Percentiles rank a stretch among this genome's conserved stretches.
Evolutionary conservation across 2,329 filamentous ascomycete species (phyloP).

Genomic region (Teratosphaeria gauchensis): DNA sequence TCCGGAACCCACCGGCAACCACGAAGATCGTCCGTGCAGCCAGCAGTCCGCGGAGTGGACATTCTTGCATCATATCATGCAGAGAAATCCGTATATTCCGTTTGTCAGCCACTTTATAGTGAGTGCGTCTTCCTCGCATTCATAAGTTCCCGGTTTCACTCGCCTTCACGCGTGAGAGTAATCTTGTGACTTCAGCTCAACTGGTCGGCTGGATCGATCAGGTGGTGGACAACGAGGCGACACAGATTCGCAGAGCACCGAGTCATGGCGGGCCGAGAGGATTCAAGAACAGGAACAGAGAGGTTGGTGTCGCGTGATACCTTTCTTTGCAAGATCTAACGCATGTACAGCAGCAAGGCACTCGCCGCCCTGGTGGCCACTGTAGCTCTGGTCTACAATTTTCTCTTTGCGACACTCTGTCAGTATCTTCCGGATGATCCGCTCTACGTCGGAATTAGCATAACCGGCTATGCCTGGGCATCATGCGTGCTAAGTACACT

Average conservation of each 20-base stretch:
- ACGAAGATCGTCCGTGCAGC: background rate
- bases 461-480: slow-evolving; percentile 19
- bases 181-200: background rate
- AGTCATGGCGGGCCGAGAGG: background rate
- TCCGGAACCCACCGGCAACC: background rate
- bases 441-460: slow-evolving; percentile 15
- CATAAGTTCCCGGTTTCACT: background rate
- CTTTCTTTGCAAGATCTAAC: background rate
- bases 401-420: slow-evolving; percentile 15
- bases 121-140: background rate
- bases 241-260: background rate
- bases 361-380: slow-evolving; percentile 14
- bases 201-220: background rate
- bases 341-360: slow-evolving; percentile 1
- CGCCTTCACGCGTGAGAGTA: background rate
- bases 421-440: slow-evolving; percentile 20
- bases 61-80: background rate
- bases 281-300: background rate
- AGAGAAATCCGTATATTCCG: background rate
- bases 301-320: background rate
- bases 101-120: background rate
- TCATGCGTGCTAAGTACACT: slow-evolving; percentile 15
- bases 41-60: background rate
- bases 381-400: slow-evolving; percentile 16
- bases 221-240: background rate